Base-by-base conservation (phyloP, 2,329 filamentous ascomycete species). In the Myriangium duriaei region DNA sequence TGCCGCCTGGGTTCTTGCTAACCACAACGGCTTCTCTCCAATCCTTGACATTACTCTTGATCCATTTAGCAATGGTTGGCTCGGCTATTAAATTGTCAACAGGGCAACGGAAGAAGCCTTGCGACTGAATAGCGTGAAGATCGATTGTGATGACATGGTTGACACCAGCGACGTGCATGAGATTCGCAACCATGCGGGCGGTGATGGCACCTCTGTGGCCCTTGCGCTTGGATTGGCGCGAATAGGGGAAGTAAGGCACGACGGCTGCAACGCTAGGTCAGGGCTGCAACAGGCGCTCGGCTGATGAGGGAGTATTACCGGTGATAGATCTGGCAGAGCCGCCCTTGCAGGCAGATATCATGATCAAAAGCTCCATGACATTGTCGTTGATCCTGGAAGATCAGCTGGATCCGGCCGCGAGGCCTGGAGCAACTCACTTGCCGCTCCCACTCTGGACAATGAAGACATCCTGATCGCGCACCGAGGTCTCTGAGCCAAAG, bases 221-320 rank as follows among this genome's bases (percentile, higher is more conserved):
- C 65, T 98, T 98, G 71, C 96, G 96, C 71, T 98, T 98, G 42
- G 88, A 96, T 62, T 98, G 91, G 45, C 91, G 84, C 50, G 86
- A 95, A 67, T 98, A 98, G n/a, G 91, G 91, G 55, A 96, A 98
- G 64, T 96, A 96, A 10, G 84, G 84, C 53, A 91, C 74, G 46
- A 91, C 83, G 48, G 84, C 84, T 88, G 54, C 19, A 19, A n/a
- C n/a, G n/a, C 31, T 12, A 30, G 31, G 14, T 42, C 37, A 32
- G 33, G 30, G 12, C 16, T 6, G 37, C 19, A 33, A 33, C 16
- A 21, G 16, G 13, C n/a, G 15, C 4, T 5, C 21, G n/a, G 7
- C 21, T 26, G 36, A 26, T 26, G 7, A 26, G 21, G 21, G n/a
- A 7, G 21, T 26, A n/a, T 72, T 69, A 94, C 88, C 88, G 51